Conservation (phyloP, 192 early-diverging fungal species). For the Coemansia sp. region DNA sequence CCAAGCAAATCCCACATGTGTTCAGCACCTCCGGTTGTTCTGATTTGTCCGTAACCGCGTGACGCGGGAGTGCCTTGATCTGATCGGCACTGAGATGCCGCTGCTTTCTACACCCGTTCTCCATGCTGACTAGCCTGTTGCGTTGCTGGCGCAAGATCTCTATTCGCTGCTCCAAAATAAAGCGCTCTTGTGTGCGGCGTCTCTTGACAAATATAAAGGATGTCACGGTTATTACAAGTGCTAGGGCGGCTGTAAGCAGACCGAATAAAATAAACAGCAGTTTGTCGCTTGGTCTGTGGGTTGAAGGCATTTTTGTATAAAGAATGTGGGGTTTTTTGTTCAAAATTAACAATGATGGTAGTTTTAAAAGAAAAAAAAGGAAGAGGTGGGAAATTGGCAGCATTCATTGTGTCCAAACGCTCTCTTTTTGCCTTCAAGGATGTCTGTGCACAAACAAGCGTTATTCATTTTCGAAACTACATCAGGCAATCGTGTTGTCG, state of each 20-base stretch:
- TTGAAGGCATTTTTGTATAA: background rate
- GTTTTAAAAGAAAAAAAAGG: background rate
- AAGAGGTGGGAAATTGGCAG: background rate
- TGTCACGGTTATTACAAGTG: background rate
- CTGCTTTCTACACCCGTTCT: background rate
- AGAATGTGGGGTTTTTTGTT: background rate
- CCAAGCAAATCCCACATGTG: slow-evolving; percentile 78
- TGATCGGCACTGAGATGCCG: background rate
- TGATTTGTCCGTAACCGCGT: background rate
- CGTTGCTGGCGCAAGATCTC: slow-evolving; percentile 2
- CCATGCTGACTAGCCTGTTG: background rate
- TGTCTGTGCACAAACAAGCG: too few relatives aligned
- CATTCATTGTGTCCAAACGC: background rate
- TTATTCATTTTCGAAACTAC: too few relatives aligned
- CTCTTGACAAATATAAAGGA: slow-evolving; percentile 1
- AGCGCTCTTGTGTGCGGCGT: background rate
- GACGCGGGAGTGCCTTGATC: slow-evolving; percentile 3
- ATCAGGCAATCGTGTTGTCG: too few relatives aligned
- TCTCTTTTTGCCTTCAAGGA: too few relatives aligned
- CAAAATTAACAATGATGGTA: background rate
- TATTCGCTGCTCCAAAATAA: slow-evolving; percentile 1
- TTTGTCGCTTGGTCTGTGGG: background rate
- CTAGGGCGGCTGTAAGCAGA: background rate
- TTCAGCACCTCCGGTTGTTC: background rate
- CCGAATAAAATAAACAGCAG: background rate